Evolutionary conservation across 2,329 filamentous ascomycete species (phyloP).

Genomic region (Pyrenochaeta sp.): DNA sequence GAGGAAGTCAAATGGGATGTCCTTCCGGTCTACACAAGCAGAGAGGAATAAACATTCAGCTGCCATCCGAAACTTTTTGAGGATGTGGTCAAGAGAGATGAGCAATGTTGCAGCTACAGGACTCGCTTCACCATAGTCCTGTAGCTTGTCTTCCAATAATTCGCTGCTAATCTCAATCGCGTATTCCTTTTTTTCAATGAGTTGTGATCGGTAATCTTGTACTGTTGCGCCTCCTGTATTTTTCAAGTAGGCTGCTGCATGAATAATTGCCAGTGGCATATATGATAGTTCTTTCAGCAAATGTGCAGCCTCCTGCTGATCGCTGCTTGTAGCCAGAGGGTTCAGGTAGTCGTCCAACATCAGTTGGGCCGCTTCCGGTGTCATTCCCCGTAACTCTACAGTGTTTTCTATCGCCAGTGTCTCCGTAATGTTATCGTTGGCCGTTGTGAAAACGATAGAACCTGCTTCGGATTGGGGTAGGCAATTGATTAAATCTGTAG

Average conservation of each 20-base stretch:
- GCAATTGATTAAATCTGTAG: constrained; percentile 13
- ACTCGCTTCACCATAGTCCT: constrained; percentile 42
- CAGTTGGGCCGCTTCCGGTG: constrained; percentile 17
- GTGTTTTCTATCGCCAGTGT: constrained; percentile 23
- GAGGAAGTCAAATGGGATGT: constrained; percentile 26
- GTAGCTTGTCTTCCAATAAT: too few species aligned
- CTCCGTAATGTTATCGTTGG: constrained; percentile 12
- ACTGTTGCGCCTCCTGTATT: constrained; percentile 14
- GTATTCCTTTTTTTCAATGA: constrained; percentile 39
- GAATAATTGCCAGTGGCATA: constrained; percentile 27
- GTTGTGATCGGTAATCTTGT: constrained; percentile 16
- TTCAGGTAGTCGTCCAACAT: constrained; percentile 26
- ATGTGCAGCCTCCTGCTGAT: constrained; percentile 17
- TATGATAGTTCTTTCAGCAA: constrained; percentile 23
- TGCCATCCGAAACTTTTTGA: constrained; percentile 36
- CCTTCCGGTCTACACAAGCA: constrained; percentile 46
- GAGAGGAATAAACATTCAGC: constrained; percentile 51
- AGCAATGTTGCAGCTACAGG: constrained; percentile 52
- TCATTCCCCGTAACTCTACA: constrained; percentile 21
- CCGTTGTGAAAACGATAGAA: constrained; percentile 28
- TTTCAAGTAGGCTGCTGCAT: constrained; percentile 29
- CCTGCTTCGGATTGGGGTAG: constrained; percentile 22
- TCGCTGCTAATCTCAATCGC: too few species aligned
- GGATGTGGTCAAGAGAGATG: constrained; percentile 50
- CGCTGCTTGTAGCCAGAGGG: constrained; percentile 7